Percentiles rank a stretch among this genome's conserved stretches.
Conservation (phyloP, 2,329 filamentous ascomycete species). For the Monosporascus sp. region DNA sequence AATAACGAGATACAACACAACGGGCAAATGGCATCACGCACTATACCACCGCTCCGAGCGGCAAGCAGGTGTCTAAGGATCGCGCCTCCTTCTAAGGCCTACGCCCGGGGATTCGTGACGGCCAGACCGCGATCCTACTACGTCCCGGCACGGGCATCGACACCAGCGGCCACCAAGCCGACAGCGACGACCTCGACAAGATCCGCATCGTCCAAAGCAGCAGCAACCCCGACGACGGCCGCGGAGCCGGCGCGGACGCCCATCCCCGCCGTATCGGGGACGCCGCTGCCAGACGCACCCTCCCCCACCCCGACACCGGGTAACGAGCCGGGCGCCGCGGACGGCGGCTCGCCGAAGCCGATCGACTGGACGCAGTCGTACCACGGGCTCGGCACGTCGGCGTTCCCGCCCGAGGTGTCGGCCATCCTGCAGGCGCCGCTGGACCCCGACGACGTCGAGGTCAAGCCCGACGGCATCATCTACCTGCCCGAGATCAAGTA, state of each 20-base stretch:
- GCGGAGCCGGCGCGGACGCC: conserved; percentile 11
- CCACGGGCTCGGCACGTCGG: conserved; percentile 66
- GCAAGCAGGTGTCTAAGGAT: conserved; percentile 5
- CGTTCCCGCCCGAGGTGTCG: conserved; percentile 67
- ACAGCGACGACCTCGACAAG: conserved; percentile 9
- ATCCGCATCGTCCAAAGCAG: conserved; percentile 1
- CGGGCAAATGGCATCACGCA: conserved; percentile 18
- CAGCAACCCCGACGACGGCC: conserved; percentile 3
- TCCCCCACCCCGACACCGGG: background rate
- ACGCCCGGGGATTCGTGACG: conserved; percentile 2
- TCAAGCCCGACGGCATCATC: conserved; percentile 95
- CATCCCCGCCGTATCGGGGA: conserved; percentile 22
- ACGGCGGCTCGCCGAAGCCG: conserved; percentile 7
- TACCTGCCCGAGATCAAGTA: conserved; percentile 99
- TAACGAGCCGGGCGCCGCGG: background rate
- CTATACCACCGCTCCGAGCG: conserved; percentile 17
- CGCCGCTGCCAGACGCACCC: conserved; percentile 24
- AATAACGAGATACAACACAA: background rate
- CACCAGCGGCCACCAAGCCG: conserved; percentile 5
- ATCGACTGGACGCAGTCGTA: conserved; percentile 81
- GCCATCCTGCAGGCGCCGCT: conserved; percentile 65
- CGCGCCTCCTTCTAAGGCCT: background rate
- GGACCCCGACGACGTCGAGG: conserved; percentile 74
- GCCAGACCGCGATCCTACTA: conserved; percentile 13
- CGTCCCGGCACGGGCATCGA: background rate